These are phyloP conservation scores for Wickerhamiella hasegawae DNA, from an alignment of 805 yeast genomes.

Conservation along the genomic window DNA sequence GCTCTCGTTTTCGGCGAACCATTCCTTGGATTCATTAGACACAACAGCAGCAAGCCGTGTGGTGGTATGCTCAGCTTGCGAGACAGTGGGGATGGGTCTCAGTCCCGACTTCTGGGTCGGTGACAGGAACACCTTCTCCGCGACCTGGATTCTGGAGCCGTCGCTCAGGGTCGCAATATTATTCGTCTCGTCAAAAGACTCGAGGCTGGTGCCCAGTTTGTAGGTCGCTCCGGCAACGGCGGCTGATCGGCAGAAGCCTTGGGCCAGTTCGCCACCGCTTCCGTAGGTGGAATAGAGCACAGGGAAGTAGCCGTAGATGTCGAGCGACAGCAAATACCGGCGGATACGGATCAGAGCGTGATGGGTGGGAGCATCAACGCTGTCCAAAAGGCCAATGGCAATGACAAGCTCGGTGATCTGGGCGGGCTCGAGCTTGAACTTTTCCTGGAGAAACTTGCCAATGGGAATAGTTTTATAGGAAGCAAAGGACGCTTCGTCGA, in stretches of 20 bases:
- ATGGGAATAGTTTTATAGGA: conserved; percentile 42
- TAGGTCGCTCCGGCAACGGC: conserved; percentile 97
- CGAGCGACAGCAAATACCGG: conserved; percentile 69
- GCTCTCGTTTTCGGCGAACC: conserved; percentile 77
- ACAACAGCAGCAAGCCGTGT: conserved; percentile 73
- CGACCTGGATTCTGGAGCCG: conserved; percentile 55
- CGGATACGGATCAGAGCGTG: conserved; percentile 69
- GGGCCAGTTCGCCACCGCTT: conserved; percentile 89
- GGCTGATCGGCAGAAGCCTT: conserved; percentile 93
- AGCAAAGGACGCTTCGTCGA: conserved; percentile 38
- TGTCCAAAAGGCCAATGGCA: conserved; percentile 67
- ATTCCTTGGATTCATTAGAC: conserved; percentile 72
- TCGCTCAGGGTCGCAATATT: conserved; percentile 48
- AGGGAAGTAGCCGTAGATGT: conserved; percentile 89
- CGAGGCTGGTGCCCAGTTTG: conserved; percentile 55
- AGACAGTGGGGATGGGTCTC: conserved; percentile 8
- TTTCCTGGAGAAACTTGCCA: conserved; percentile 38
- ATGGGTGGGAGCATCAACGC: conserved; percentile 44
- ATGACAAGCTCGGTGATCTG: conserved; percentile 74
- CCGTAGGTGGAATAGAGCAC: conserved; percentile 85
- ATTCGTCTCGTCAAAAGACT: conserved; percentile 45
- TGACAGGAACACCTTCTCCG: conserved; percentile 64
- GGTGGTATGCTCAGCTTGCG: conserved; percentile 28
- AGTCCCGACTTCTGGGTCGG: conserved; percentile 27
- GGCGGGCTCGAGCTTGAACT: conserved; percentile 54